Evolutionary conservation across 176 grass and related monocot genomes (phyloP), one percentile per base, ranked within the genome.

Genomic region (Chloris gayana): DNA sequence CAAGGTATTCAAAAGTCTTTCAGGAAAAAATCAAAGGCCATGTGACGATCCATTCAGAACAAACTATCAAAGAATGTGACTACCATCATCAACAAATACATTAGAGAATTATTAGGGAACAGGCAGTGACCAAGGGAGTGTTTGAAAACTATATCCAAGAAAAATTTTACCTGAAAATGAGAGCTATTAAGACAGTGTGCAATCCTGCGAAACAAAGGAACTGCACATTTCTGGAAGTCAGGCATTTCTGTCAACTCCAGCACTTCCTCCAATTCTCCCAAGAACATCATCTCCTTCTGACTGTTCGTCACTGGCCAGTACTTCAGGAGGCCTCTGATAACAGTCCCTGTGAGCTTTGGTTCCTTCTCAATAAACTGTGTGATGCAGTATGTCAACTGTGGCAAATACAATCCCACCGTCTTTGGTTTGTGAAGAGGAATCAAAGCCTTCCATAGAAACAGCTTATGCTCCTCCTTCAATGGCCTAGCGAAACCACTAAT

Each of bases 231-330:
- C 63, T 93, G 87, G 81, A 97, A 97, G 31, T 97, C 93, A 13
- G 74, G 47, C 85, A 89, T 87, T 72, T 97, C 89, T 64, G 90
- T 97, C 14, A 92, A 66, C 65, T 97, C 93, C 64, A 97, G 79
- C 71, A 97, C 93, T 69, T 97, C 93, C 69, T 97, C 93, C 85
- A 97, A 78, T 78, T 97, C 93, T 9, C 93, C 93, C 74, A 97
- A 87, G 84, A 97, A 97, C 90, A 97, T 93, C 93, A 97, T 93
- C 83, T 97, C 93, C 88, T 97, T 97, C 82, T 93, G 93, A 83
- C 90, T 93, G 67, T 97, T 97, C 14, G 90, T 93, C 82, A 97
- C 90, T 5, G 93, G 93, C 93, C 93, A 97, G 56, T 93, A 97
- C 74, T 97, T 97, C 68, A 97, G 74, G 58, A 97, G 84, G 44